Evolutionary conservation across 352 stramenopile species (phyloP), one percentile per base, ranked within the genome.

Genomic region (Pythium dissimile): DNA sequence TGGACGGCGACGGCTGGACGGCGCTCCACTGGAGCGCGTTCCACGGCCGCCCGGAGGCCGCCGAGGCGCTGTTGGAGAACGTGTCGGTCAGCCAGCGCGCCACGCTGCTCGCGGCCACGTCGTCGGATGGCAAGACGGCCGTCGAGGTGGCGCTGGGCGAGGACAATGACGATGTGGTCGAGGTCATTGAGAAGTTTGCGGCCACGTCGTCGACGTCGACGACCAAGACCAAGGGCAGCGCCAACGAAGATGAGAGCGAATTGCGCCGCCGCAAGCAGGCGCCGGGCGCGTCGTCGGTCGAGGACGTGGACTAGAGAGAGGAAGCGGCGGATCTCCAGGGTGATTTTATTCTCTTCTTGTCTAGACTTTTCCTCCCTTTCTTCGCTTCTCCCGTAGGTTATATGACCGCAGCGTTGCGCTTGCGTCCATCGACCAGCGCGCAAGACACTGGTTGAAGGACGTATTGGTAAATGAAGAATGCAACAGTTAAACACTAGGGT

Each of bases 21-120:
- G 84, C 81, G 52, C 56, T 93, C 68, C 84, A 93, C 69, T 93
- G 84, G 84, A 84, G 75, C 64, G 84, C 81, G 21, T 93, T 90
- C 72, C 80, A 93, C 54, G 84, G 74, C 55, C 75, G 79, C 51
- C 80, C 80, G 3, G 81, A 93, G 53, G 75, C 80, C 26, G 80
- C 84, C 5, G 71, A 87, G 38, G 63, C 75, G 23, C 70, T 93
- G 35, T 63, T 93, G 1, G 71, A 73, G 20, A 64, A 31, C 31
- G 67, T 73, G 30, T 72, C 71, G 27, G 51, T 41, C 15, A 47
- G 59, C 18, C 76, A 84, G 54, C 64, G 70, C 9, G 68, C 65
- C 10, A 50, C 75, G 54, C 67, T 91, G 50, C 59, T 91, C 9
- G 57, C 51, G 21, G 54, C 78, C 35, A 89, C 77, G 68, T 72